Evolutionary conservation across 768 basidiomycete genomes (phyloP), one percentile per base, ranked within the genome.

Genomic region (Nidularia pulvinata): DNA sequence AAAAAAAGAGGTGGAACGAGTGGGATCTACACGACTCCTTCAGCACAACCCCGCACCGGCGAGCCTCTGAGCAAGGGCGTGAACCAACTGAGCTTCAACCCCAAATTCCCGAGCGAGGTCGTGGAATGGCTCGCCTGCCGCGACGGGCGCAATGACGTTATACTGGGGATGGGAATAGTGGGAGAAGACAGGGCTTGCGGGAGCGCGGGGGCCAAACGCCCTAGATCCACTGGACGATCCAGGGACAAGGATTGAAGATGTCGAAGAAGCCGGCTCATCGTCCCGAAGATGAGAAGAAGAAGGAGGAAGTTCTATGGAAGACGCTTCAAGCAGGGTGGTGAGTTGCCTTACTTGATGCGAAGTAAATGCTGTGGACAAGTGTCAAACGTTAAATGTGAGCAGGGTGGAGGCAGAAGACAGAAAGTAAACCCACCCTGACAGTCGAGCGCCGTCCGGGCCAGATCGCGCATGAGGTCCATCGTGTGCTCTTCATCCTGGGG

Each of bases 91-190:
- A 33, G 88, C 73, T 51, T 88, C 84, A 19, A 90, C 76, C n/a
- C 88, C 88, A 55, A 89, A 89, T 65, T 90, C 89, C 58, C 76
- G 77, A 22, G 89, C 88, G n/a, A 91, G 76, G 22, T 79, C 77
- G 46, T 76, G 76, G 65, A 83, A 51, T 56, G 25, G 16, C 47
- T 47, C n/a, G 46, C 36, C 5, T 35, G 49, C 30, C 55, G 54
- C 6, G 44, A 22, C 4, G 9, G 13, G 6, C 3, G 36, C 50
- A 16, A 48, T 53, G 7, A 39, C 13, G 46, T 61, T 59, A 34
- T 49, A 48, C 58, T 64, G 6, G 62, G 60, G 7, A 67, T 67
- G 6, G 67, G 70, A 35, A 54, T 64, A n/a, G 66, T 61, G 33
- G 57, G 43, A 43, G 59, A 62, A 3, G 59, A 51, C 1, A 49